Percentiles rank a stretch among this genome's conserved stretches.
phyloP scores from a whole-genome alignment of 2,329 filamentous ascomycete species.

The Curvularia spicifera region DNA sequence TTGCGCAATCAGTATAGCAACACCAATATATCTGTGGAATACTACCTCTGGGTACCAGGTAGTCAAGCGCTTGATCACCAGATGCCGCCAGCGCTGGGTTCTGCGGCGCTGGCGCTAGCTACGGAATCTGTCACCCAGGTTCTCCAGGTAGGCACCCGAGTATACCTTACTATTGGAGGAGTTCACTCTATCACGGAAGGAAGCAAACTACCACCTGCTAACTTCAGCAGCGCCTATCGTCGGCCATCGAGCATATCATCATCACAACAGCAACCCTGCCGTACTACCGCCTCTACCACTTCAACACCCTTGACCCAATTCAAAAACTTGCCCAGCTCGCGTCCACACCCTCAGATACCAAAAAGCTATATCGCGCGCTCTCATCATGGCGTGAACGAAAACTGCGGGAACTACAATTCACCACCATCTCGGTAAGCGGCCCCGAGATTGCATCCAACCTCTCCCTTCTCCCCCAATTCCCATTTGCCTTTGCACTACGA shows the following conservation, averaged over 20 bases:
- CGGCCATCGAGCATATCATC: neutral
- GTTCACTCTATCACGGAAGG: too few species aligned
- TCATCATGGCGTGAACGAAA: neutral
- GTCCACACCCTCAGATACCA: neutral
- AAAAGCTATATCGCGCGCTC: neutral
- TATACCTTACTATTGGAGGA: neutral
- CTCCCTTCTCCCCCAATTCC: too few species aligned
- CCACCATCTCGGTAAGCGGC: neutral
- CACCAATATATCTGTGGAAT: neutral
- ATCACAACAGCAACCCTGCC: neutral
- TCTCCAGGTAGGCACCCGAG: neutral
- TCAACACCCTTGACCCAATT: constrained; percentile 1
- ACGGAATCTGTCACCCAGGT: neutral
- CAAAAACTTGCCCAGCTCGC: neutral
- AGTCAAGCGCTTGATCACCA: neutral
- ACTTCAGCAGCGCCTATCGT: neutral
- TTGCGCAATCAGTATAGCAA: neutral
- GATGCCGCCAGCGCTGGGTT: neutral
- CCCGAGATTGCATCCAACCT: neutral
- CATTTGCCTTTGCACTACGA: neutral
- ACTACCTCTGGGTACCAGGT: neutral
- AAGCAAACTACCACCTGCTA: neutral
- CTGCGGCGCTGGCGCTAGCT: neutral
- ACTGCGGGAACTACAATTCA: neutral
- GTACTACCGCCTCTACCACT: constrained; percentile 5